A percentile compares a stretch with the other conserved stretches of the same genome.
phyloP scores from a whole-genome alignment of 2,329 filamentous ascomycete genomes.

The Claviceps humidiphila region DNA sequence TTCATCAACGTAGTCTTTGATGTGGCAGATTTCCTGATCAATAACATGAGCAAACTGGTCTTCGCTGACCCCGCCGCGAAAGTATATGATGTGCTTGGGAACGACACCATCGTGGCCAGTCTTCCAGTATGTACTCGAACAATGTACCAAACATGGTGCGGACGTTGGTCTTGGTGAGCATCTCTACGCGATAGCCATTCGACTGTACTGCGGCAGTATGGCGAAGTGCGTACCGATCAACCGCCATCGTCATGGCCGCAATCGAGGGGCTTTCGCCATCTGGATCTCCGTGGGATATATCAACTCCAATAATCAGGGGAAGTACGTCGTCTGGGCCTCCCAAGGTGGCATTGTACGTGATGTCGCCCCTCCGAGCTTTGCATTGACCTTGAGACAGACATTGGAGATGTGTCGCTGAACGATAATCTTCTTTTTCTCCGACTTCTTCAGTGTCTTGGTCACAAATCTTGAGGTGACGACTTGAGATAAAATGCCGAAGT shows the following conservation, averaged over 20 bases:
- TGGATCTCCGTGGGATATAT: conserved; percentile 74
- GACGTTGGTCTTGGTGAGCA: conserved; percentile 57
- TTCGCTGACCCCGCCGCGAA: conserved; percentile 85
- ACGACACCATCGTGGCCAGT: conserved; percentile 25
- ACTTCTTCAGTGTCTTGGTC: too few relatives aligned
- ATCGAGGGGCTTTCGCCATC: conserved; percentile 58
- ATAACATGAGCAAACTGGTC: conserved; percentile 74
- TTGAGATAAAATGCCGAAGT: conserved; percentile 73
- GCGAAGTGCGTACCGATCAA: conserved; percentile 55
- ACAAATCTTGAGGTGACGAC: conserved; percentile 48
- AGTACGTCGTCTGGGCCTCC: conserved; percentile 19
- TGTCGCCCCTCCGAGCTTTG: too few relatives aligned
- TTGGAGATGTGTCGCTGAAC: too few relatives aligned
- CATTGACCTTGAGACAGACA: too few relatives aligned
- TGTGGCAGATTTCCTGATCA: conserved; percentile 45
- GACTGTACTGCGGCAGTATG: conserved; percentile 72
- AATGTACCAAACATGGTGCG: conserved; percentile 52
- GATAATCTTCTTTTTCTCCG: too few relatives aligned
- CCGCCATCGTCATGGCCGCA: conserved; percentile 75
- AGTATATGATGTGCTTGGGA: conserved; percentile 71
- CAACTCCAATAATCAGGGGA: conserved; percentile 68
- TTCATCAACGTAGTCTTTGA: too few relatives aligned
- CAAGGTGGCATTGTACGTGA: conserved; percentile 12
- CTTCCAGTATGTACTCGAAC: conserved; percentile 48
- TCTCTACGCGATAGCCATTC: conserved; percentile 72